These are phyloP conservation scores for Aspergillus sp. DNA, from an alignment of 2,329 filamentous ascomycete species.

Conservation along the genomic window DNA sequence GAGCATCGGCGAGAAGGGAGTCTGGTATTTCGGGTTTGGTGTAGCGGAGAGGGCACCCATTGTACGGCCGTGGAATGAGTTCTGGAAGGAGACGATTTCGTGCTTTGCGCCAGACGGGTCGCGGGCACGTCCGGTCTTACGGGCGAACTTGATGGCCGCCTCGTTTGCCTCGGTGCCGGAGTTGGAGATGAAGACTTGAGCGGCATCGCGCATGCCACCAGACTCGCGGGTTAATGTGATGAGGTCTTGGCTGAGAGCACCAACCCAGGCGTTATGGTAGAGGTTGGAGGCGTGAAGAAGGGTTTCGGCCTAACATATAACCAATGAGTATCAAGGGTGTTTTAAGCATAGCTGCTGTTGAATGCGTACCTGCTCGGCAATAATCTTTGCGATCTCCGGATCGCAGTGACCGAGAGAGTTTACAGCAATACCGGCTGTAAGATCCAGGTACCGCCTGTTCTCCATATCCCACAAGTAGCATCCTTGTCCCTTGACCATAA, in stretches of 20 bases:
- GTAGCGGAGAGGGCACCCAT: slow-evolving; percentile 96
- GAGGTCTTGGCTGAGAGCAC: slow-evolving; percentile 79
- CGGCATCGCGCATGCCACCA: slow-evolving; percentile 77
- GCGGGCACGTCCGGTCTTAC: slow-evolving; percentile 79
- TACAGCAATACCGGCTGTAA: slow-evolving; percentile 94
- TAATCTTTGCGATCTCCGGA: slow-evolving; percentile 69
- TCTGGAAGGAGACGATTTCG: slow-evolving; percentile 86
- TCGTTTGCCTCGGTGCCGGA: slow-evolving; percentile 97
- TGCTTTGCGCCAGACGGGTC: slow-evolving; percentile 72
- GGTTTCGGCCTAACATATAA: slow-evolving; percentile 57
- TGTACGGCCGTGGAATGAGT: slow-evolving; percentile 93
- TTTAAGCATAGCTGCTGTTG: not conserved
- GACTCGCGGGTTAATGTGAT: slow-evolving; percentile 77
- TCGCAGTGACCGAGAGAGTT: slow-evolving; percentile 91
- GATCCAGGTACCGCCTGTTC: slow-evolving; percentile 85
- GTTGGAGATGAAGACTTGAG: slow-evolving; percentile 89
- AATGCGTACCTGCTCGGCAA: slow-evolving; percentile 69
- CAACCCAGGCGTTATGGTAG: slow-evolving; percentile 96
- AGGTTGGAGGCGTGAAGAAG: slow-evolving; percentile 93
- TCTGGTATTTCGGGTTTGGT: slow-evolving; percentile 96
- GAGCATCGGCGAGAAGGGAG: slow-evolving; percentile 91
- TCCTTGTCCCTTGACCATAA: slow-evolving; percentile 85
- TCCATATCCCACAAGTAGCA: slow-evolving; percentile 89
- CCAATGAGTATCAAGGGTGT: not conserved
- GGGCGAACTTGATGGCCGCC: slow-evolving; percentile 93